Conservation (phyloP, 176 grass and related monocot genomes). For the Echinochloa phyllopogon region DNA sequence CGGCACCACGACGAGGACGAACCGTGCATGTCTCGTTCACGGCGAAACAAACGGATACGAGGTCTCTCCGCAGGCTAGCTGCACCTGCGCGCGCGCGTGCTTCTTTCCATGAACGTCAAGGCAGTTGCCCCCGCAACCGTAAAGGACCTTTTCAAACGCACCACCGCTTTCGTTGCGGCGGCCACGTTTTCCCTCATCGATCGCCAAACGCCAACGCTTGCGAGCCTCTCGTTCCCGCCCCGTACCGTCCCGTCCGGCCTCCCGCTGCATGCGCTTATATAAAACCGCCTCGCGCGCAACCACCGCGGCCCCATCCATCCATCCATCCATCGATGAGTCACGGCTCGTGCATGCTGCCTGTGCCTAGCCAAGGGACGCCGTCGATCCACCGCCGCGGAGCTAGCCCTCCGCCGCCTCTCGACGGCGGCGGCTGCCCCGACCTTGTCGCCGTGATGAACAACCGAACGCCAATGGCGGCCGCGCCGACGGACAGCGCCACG, state of each 20-base stretch:
- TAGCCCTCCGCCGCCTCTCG: not conserved
- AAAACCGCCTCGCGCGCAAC: not conserved
- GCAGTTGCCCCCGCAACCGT: constrained; percentile 24
- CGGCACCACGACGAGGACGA: too few species aligned
- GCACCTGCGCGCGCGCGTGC: not conserved
- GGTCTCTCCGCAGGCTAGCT: too few species aligned
- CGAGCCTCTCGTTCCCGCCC: not conserved
- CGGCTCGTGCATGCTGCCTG: not conserved
- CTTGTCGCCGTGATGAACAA: not conserved
- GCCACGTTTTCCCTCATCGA: constrained; percentile 47
- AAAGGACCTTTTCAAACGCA: constrained; percentile 33
- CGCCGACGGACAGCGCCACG: constrained; percentile 24
- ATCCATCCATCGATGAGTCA: not conserved
- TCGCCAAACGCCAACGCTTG: not conserved
- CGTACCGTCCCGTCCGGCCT: not conserved
- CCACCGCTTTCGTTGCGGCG: not conserved
- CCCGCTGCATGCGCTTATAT: not conserved
- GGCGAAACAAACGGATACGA: not conserved
- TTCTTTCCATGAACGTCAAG: not conserved
- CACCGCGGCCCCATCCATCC: not conserved
- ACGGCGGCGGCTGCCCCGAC: not conserved
- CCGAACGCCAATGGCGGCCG: constrained; percentile 6
- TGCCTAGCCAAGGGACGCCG: not conserved
- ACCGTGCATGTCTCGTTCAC: not conserved
- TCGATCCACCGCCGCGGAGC: not conserved